These are phyloP conservation scores for Botrytis pseudocinerea DNA, from an alignment of 2,329 filamentous ascomycete species.

Conservation along the genomic window DNA sequence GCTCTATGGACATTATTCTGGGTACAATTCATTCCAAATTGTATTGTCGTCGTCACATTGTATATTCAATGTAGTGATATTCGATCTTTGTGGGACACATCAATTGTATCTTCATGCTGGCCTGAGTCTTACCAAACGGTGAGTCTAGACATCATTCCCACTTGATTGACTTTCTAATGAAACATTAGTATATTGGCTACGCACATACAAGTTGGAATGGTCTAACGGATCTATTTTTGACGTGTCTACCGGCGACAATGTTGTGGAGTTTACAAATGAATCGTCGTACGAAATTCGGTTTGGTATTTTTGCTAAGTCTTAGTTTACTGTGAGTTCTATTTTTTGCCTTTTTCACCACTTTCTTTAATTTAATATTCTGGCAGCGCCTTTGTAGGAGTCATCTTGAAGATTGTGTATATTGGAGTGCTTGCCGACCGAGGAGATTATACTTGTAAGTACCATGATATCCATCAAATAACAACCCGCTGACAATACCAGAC, in stretches of 20 bases:
- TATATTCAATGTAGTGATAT: conserved; percentile 28
- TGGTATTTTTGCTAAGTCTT: conserved; percentile 25
- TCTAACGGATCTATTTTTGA: conserved; percentile 27
- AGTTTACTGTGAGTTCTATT: conserved; percentile 27
- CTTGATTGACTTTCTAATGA: neutral
- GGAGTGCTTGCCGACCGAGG: conserved; percentile 22
- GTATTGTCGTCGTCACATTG: conserved; percentile 22
- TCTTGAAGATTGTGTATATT: conserved; percentile 30
- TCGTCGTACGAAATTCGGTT: conserved; percentile 23
- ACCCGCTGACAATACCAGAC: neutral
- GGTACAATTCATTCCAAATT: conserved; percentile 24
- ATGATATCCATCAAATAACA: too few species aligned
- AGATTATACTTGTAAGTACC: conserved; percentile 26
- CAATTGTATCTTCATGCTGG: conserved; percentile 24
- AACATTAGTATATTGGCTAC: conserved; percentile 17
- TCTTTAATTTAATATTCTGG: neutral
- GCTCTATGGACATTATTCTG: conserved; percentile 26
- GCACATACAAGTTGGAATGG: conserved; percentile 23
- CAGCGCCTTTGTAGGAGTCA: conserved; percentile 27
- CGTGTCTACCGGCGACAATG: conserved; percentile 26
- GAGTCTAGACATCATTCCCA: neutral
- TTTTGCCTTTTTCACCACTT: too few species aligned
- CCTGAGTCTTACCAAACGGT: conserved; percentile 23
- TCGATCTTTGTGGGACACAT: conserved; percentile 26
- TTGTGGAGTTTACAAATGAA: conserved; percentile 29